Base-by-base conservation (phyloP, 805 yeast species). In the Zygosaccharomyces bailii region DNA sequence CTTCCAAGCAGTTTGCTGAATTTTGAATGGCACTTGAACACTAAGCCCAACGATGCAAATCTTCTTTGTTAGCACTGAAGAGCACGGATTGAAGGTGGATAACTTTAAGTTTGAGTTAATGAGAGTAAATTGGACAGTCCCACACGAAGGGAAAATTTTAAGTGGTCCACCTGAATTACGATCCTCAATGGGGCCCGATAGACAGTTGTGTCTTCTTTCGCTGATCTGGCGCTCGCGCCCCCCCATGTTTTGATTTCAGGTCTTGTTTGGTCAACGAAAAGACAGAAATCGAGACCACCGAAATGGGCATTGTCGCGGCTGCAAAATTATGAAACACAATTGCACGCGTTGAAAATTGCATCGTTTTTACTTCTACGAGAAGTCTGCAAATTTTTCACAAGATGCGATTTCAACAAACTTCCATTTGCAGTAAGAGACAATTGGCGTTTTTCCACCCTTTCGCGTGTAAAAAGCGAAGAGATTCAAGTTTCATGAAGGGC, bases 271-370 rank as follows among this genome's bases (percentile, higher is more conserved):
- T 36, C 40, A 36, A 35, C 29, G 24, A 21, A 21, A 35, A 25
- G 18, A 13, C 27, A 20, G n/a, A 33, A 25, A 21, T 34, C 43
- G 29, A 34, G 40, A 25, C 38, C 29, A 21, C 14, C 29, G 7
- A 20, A 20, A 25, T 35, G 7, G 38, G 34, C 34, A 42, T 42
- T 27, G 36, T 42, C 35, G 49, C 25, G 45, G 49, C 43, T 34
- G 39, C 29, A 34, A 41, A 17, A 30, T n/a, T 31, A 33, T 45
- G 49, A 45, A 45, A 45, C 49, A 34, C 11, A 16, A 20, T 32
- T 31, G 27, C 23, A 13, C 43, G 37, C 19, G 34, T 24, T 2
- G 39, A 5, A 27, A 36, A 23, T 3, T 25, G 30, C 29, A 25
- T 20, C 10, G 14, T 11, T 24, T 36, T 36, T 36, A 20, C 40